A percentile compares a stretch with the other conserved stretches of the same genome.
Conservation (phyloP, 1,284 basidiomycete species). For the Leccinum fuscescens region DNA sequence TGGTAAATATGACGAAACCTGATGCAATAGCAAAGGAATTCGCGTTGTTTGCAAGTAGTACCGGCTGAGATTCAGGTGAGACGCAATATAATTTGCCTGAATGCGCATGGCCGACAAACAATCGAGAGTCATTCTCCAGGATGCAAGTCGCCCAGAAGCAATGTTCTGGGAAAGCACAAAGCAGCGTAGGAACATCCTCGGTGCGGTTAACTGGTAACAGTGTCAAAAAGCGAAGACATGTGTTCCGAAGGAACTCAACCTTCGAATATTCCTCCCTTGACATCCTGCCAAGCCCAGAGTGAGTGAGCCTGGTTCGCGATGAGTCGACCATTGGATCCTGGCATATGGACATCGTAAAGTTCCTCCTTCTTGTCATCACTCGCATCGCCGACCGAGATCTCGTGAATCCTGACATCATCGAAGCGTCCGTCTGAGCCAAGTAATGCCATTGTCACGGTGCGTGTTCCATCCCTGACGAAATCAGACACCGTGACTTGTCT, state of each 20-base stretch:
- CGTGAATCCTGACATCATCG: slow-evolving; percentile 20
- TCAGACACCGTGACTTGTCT: slow-evolving; percentile 41
- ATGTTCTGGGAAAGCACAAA: slow-evolving; percentile 56
- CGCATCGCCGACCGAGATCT: slow-evolving; percentile 12
- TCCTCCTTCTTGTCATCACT: slow-evolving; percentile 5
- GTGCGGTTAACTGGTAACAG: slow-evolving; percentile 14
- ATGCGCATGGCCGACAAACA: slow-evolving; percentile 68
- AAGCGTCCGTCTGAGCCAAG: slow-evolving; percentile 23
- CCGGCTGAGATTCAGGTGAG: slow-evolving; percentile 20
- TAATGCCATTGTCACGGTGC: slow-evolving; percentile 10
- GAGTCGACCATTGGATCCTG: slow-evolving; percentile 44
- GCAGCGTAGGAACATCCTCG: slow-evolving; percentile 23
- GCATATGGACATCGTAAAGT: slow-evolving; percentile 24
- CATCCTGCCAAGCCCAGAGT: slow-evolving; percentile 47
- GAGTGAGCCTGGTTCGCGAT: slow-evolving; percentile 30
- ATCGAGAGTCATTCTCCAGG: slow-evolving; percentile 13
- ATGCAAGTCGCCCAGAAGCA: slow-evolving; percentile 48
- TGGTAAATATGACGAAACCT: slow-evolving; percentile 86
- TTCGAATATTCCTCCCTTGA: slow-evolving; percentile 48
- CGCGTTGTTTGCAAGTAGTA: slow-evolving; percentile 54
- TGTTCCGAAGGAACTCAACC: slow-evolving; percentile 38
- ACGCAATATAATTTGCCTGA: slow-evolving; percentile 63
- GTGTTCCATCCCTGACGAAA: slow-evolving; percentile 4
- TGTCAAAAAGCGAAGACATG: slow-evolving; percentile 13
- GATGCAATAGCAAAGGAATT: slow-evolving; percentile 84